Base-by-base conservation (phyloP, 352 stramenopile genomes). In the Elongisporangium prolatum region DNA sequence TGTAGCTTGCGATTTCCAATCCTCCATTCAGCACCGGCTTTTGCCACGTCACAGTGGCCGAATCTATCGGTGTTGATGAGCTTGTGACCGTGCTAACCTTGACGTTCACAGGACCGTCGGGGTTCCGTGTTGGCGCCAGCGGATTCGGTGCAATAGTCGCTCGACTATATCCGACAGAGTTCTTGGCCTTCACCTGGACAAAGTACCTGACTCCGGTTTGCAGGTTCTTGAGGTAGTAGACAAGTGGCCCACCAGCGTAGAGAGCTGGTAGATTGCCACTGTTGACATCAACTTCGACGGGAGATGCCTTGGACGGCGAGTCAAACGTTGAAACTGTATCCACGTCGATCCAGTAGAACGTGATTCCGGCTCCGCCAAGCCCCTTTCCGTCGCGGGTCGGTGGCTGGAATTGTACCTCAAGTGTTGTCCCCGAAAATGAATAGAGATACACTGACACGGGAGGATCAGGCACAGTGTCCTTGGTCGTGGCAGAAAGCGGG, bases 401-500 rank as follows among this genome's bases (percentile, higher is more conserved):
- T 3, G 84, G 76, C 20, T 88, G 80, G 44, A 93, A 86, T 28
- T 91, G 85, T 2, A 98, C 21, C 47, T 94, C 78, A 17, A 96
- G 59, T 25, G 64, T 74, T 4, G 79, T 83, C 6, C 62, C 72
- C 4, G 77, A 91, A 34, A 81, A 89, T 5, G 78, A 70, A 22
- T 77, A 77, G 7, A 92, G 28, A 9, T 69, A 74, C 5, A 92
- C 84, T 3, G 64, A 77, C 2, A 90, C 50, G 0, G 85, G 80
- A 3, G 77, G 69, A 50, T 91, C 81, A 5, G 95, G 93, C 14
- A 90, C 76, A 59, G 89, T 88, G 63, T 98, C 77, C 20, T 76
- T 75, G 0, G 94, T 92, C 1, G 77, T 82, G 0, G 84, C 80
- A 22, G 81, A 84, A 3, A 95, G 51, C 6, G 70, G 63, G 13